A percentile compares a stretch with the other conserved stretches of the same genome.
phyloP scores from a whole-genome alignment of 2,329 filamentous ascomycete genomes.

The Paecilomyces sp. region DNA sequence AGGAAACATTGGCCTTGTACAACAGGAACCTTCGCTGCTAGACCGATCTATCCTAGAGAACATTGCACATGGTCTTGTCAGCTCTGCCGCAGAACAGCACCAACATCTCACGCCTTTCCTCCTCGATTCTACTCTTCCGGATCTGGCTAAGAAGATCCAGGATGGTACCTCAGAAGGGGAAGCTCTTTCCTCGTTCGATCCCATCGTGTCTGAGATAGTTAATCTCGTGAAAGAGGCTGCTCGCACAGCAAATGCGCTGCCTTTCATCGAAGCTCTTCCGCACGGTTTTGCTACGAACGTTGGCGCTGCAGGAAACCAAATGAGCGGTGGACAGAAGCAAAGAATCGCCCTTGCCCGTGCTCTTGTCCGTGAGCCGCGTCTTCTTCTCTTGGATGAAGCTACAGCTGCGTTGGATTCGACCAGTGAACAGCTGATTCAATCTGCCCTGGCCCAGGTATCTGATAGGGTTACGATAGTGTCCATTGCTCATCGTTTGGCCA shows the following conservation, averaged over 20 bases:
- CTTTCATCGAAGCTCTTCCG: conserved; percentile 19
- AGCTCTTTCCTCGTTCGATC: conserved; percentile 14
- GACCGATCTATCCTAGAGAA: conserved; percentile 49
- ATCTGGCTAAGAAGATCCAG: conserved; percentile 17
- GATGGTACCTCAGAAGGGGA: conserved; percentile 15
- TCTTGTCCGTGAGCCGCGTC: conserved; percentile 74
- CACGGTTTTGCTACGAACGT: conserved; percentile 28
- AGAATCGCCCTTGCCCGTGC: conserved; percentile 83
- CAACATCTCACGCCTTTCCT: conserved; percentile 16
- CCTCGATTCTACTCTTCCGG: conserved; percentile 16
- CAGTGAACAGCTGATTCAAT: conserved; percentile 28
- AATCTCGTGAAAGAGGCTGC: conserved; percentile 21
- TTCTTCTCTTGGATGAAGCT: conserved; percentile 48
- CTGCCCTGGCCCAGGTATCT: conserved; percentile 21
- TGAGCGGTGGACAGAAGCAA: conserved; percentile 71
- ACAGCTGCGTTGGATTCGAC: conserved; percentile 30
- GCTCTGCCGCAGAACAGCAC: conserved; percentile 20
- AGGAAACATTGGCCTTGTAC: conserved; percentile 35
- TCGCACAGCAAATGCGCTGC: conserved; percentile 16
- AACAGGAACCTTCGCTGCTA: conserved; percentile 46
- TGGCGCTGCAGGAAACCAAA: conserved; percentile 18
- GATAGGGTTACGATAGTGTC: conserved; percentile 25
- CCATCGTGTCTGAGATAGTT: conserved; percentile 20
- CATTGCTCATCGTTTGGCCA: conserved; percentile 31
- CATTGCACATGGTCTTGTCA: conserved; percentile 45